Evolutionary conservation across 345 rosid species (phyloP).

Genomic region (Nephelium lappaceum): DNA sequence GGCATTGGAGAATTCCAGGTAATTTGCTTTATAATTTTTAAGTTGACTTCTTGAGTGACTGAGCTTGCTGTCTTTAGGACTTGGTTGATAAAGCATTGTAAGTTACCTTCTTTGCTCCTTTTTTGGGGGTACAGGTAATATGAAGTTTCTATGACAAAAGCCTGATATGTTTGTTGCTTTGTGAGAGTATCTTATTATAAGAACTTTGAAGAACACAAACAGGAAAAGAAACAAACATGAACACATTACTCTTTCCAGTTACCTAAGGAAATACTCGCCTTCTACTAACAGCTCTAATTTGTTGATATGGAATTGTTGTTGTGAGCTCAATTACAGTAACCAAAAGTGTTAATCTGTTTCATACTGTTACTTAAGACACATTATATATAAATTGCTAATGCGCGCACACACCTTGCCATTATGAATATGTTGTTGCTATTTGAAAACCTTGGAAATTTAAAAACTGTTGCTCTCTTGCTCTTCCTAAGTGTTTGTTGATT

Average conservation of each 20-base stretch:
- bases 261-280: neutral
- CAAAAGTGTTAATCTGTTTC: neutral
- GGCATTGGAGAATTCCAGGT: slow-evolving; percentile 99
- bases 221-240: neutral
- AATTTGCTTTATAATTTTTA: slow-evolving; percentile 21
- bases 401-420: neutral
- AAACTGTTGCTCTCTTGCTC: neutral
- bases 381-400: neutral
- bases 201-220: neutral
- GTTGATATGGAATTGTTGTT: neutral
- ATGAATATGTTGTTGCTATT: neutral
- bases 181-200: neutral
- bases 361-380: neutral
- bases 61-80: slow-evolving; percentile 4
- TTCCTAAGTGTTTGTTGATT: neutral
- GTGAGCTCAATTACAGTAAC: neutral
- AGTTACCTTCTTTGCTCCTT: neutral
- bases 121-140: neutral
- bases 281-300: neutral
- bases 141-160: slow-evolving; percentile 1
- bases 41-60: slow-evolving; percentile 10
- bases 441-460: neutral
- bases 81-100: slow-evolving; percentile 1
- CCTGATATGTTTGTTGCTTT: neutral
- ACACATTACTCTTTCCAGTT: neutral